Evolutionary conservation across 495 filamentous ascomycete genomes (phyloP), one percentile per base, ranked within the genome.

Genomic region (Friedmanniomyces simplex): DNA sequence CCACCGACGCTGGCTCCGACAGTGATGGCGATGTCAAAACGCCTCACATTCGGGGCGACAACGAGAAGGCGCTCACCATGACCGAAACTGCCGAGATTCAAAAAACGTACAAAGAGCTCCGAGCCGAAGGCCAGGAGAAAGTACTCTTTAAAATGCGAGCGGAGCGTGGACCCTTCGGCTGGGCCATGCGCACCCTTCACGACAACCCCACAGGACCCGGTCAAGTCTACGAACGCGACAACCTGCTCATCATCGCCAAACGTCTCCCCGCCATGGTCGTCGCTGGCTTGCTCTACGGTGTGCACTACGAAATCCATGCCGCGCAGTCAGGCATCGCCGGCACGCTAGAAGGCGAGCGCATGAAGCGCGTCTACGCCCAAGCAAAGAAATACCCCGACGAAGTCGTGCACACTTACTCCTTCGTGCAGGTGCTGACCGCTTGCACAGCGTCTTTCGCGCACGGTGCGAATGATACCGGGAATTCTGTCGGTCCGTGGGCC

Each of bases 221-320:
- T 41, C 73, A 80, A 63, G 76, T 86, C 48, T 85, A 87, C 74
- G 84, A 87, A 67, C 10, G 76, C 30, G 73, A 80, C 67, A 86
- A 87, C 74, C 73, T 86, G n/a, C 73, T 68, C 63, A 73, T 72
- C 45, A 53, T 83, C 43, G 14, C 72, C 50, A 82, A 76, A 66
- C 82, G 84, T 50, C 56, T 86, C 24, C 83, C 84, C 3, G 81
- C 84, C 48, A 72, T 73, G 61, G 68, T 83, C 61, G 69, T 75
- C 50, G 71, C 67, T 61, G 82, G 75, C 45, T 63, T 73, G 10
- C 75, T 86, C 25, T 88, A 88, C 64, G 84, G 84, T 63, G 58
- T 82, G 22, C 72, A 87, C 76, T 88, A 85, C 72, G 84, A 88
- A 61, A 86, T 88, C 69, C 84, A 87, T 75, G 74, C 75, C 34